Conservation (phyloP, 208 protist genomes). For the Acanthamoeba healyi region DNA sequence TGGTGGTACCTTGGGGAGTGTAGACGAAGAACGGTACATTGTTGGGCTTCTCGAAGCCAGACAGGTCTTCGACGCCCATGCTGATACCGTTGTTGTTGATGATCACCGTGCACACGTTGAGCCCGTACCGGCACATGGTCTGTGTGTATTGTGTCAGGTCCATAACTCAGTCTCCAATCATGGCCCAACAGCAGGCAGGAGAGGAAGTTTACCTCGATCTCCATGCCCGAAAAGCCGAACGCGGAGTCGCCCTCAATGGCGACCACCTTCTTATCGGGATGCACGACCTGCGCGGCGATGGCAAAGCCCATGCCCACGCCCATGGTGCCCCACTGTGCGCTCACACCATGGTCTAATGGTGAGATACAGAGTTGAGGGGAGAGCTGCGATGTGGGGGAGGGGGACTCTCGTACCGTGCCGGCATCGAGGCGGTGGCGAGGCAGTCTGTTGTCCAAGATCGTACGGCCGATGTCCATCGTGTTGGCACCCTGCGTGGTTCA, state of each 20-base stretch:
- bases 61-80: slow-evolving; percentile 69
- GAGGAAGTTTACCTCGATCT: slow-evolving; percentile 62
- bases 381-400: neutral
- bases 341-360: neutral
- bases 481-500: slow-evolving; percentile 78
- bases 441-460: slow-evolving; percentile 72
- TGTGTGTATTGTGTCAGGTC: neutral
- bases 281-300: slow-evolving; percentile 72
- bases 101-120: slow-evolving; percentile 77
- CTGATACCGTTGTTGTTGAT: slow-evolving; percentile 84
- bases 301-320: slow-evolving; percentile 83
- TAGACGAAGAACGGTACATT: slow-evolving; percentile 70
- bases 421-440: slow-evolving; percentile 81
- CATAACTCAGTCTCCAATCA: neutral
- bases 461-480: slow-evolving; percentile 83
- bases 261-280: slow-evolving; percentile 68
- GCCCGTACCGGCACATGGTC: slow-evolving; percentile 71
- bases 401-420: slow-evolving; percentile 53
- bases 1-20: slow-evolving; percentile 10
- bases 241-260: slow-evolving; percentile 82
- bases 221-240: slow-evolving; percentile 80
- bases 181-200: neutral
- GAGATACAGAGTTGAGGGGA: neutral
- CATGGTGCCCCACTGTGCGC: slow-evolving; percentile 79
- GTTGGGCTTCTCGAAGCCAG: slow-evolving; percentile 53